phyloP scores from a whole-genome alignment of 345 rosid genomes.

The Moricandia arvensis region DNA sequence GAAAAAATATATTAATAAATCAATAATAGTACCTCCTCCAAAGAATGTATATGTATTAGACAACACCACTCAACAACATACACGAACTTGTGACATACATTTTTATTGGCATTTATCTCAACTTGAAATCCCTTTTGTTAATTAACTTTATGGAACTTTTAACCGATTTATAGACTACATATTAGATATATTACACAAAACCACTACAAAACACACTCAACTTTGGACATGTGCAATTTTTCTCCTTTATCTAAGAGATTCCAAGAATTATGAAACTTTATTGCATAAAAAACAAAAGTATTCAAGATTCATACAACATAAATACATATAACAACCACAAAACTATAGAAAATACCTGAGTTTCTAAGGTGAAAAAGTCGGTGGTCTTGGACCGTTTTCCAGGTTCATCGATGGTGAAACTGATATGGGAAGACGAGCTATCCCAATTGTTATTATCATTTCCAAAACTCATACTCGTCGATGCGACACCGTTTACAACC shows the following conservation, averaged over 20 bases:
- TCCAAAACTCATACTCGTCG: conserved; percentile 61
- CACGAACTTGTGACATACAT: conserved; percentile 10
- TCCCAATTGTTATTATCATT: conserved; percentile 64
- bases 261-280: background rate
- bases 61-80: conserved; percentile 1
- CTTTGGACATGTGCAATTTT: background rate
- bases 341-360: conserved; percentile 59
- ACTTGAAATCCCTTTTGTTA: background rate
- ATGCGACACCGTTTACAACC: conserved; percentile 36
- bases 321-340: conserved; percentile 8
- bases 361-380: conserved; percentile 68
- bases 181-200: background rate
- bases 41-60: conserved; percentile 6
- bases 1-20: background rate
- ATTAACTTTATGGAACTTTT: background rate
- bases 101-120: conserved; percentile 2
- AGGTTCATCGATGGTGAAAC: conserved; percentile 59
- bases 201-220: background rate
- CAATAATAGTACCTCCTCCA: background rate
- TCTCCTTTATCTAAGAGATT: background rate
- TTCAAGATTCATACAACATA: conserved; percentile 3
- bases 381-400: conserved; percentile 60
- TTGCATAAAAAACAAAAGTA: background rate
- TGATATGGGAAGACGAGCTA: conserved; percentile 52
- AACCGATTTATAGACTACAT: background rate